Evolutionary conservation across 345 rosid species (phyloP), one percentile per base, ranked within the genome.

Genomic region (Euphorbia peplus): DNA sequence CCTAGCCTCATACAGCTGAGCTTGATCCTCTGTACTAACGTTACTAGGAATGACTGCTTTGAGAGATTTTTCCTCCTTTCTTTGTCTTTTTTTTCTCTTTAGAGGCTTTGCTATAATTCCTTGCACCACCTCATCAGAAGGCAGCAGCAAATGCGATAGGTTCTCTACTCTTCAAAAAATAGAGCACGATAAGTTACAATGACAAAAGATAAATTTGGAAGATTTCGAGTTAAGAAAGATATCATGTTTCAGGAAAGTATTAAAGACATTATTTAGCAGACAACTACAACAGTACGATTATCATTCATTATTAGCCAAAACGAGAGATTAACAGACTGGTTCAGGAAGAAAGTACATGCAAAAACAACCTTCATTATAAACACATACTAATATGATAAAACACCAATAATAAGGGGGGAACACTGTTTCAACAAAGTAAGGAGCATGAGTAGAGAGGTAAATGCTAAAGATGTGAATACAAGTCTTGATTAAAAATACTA

Each of bases 11-110:
- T 29, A 39, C 16, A 13, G 12, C 57, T 21, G 26, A 53, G 57
- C 57, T 53, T 53, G 0, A 21, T 53, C 57, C 28, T 58, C 42
- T 30, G 11, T 29, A 6, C 21, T 30, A 26, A 47, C 14, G 51
- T 28, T 64, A 9, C 0, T 0, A 52, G 28, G 19, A 37, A 29
- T 41, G 28, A 35, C 70, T 35, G 14, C 61, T 21, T 35, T 41
- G 15, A 12, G 28, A 32, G 32, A 30, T 37, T 29, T 30, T 12
- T 37, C 48, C 46, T 35, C 70, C 70, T 67, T 53, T 13, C 50
- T 48, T 18, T 6, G 70, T 37, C 9, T 67, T 67, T 54, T 37
- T 61, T 53, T 67, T 35, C 24, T 67, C 50, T 53, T 67, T 37
- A 8, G 2, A 16, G 70, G 19, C 19, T 54, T 53, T 8, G 47